Evolutionary conservation across 495 filamentous ascomycete genomes (phyloP).

Genomic region (Penicillium cosmopolitanum): DNA sequence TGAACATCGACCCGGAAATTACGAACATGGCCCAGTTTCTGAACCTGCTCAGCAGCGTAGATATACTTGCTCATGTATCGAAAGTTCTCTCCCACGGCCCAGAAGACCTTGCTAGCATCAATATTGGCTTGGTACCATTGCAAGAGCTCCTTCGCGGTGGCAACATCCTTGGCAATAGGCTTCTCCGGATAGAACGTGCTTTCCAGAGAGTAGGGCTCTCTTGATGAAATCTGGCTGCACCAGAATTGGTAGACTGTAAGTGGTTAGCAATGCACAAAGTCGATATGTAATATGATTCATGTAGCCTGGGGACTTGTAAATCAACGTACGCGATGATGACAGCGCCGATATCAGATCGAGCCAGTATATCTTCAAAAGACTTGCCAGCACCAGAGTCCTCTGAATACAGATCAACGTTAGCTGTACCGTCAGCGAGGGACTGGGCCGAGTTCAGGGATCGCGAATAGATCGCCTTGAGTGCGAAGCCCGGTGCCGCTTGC

Average conservation of each 20-base stretch:
- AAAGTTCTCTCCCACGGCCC: slow-evolving; percentile 78
- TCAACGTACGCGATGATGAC: slow-evolving; percentile 67
- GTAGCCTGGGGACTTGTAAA: not conserved
- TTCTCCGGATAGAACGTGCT: slow-evolving; percentile 89
- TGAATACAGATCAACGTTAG: slow-evolving; percentile 58
- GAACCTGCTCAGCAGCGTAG: slow-evolving; percentile 59
- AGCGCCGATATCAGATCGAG: slow-evolving; percentile 65
- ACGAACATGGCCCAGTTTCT: slow-evolving; percentile 63
- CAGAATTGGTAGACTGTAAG: slow-evolving; percentile 38
- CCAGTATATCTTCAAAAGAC: slow-evolving; percentile 62
- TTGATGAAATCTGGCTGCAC: slow-evolving; percentile 44
- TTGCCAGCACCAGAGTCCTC: slow-evolving; percentile 61
- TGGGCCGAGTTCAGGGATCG: slow-evolving; percentile 58
- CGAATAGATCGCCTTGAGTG: slow-evolving; percentile 65
- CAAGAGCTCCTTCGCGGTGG: slow-evolving; percentile 63
- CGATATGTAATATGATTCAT: too few species aligned
- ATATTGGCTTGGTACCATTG: slow-evolving; percentile 60
- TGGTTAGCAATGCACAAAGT: slow-evolving; percentile 32
- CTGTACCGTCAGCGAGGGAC: slow-evolving; percentile 37
- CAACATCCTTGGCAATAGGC: slow-evolving; percentile 71
- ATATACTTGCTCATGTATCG: slow-evolving; percentile 64
- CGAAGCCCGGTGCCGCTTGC: slow-evolving; percentile 44
- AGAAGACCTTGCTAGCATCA: slow-evolving; percentile 50
- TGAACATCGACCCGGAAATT: slow-evolving; percentile 63
- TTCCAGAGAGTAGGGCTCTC: slow-evolving; percentile 64